Conservation (phyloP, 306 rosid species). For the Dicorynia guianensis region DNA sequence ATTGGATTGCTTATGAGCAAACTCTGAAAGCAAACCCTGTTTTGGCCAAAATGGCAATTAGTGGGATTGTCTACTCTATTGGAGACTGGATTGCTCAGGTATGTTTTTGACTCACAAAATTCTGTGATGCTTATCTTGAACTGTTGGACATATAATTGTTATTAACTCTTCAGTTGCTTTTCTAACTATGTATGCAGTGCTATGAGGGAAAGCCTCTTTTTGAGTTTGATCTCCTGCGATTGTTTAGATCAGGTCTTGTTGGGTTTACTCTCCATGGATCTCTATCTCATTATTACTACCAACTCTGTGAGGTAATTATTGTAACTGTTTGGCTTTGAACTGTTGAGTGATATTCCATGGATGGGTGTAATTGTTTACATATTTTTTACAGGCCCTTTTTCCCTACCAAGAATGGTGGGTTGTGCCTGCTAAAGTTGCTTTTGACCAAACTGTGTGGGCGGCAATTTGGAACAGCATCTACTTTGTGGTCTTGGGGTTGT, state of each 20-base stretch:
- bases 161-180: slow-evolving; percentile 2
- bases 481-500: slow-evolving; percentile 78
- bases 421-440: slow-evolving; percentile 91
- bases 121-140: slow-evolving; percentile 24
- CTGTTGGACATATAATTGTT: slow-evolving; percentile 13
- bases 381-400: slow-evolving; percentile 65
- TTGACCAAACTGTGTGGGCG: slow-evolving; percentile 92
- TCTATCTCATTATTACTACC: slow-evolving; percentile 97
- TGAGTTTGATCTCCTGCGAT: slow-evolving; percentile 77
- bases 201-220: slow-evolving; percentile 88
- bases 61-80: slow-evolving; percentile 84
- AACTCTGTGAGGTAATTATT: slow-evolving; percentile 87
- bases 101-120: slow-evolving; percentile 29
- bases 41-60: slow-evolving; percentile 90
- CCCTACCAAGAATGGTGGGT: slow-evolving; percentile 97
- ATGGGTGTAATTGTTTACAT: slow-evolving; percentile 44
- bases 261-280: slow-evolving; percentile 97
- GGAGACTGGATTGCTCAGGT: slow-evolving; percentile 99
- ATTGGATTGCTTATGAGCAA: slow-evolving; percentile 95
- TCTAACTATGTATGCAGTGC: slow-evolving; percentile 60
- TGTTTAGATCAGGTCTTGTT: slow-evolving; percentile 90
- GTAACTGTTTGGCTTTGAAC: slow-evolving; percentile 39
- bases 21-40: slow-evolving; percentile 86
- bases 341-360: slow-evolving; percentile 34
- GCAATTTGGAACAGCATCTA: slow-evolving; percentile 95